Conservation (phyloP, 768 basidiomycete species). For the Steccherinum ochraceum region DNA sequence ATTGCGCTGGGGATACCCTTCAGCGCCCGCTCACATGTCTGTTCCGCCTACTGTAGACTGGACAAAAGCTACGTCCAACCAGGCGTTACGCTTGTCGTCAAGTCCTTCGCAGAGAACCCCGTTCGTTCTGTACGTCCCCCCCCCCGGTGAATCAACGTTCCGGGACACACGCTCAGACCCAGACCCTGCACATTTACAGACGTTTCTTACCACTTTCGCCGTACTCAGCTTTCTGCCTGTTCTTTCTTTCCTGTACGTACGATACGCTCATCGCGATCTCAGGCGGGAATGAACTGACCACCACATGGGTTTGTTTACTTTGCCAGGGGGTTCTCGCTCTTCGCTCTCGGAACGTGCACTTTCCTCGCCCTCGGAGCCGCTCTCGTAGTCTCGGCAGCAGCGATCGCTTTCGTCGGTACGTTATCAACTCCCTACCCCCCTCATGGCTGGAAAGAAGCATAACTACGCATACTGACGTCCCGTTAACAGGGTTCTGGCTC, state of each 20-base stretch:
- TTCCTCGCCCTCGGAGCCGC: conserved; percentile 14
- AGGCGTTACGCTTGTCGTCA: conserved; percentile 1
- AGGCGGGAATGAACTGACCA: not conserved
- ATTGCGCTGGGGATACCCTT: not conserved
- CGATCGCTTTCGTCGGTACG: conserved; percentile 14
- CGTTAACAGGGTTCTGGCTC: conserved; percentile 14
- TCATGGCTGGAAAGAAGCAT: no score
- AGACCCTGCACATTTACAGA: conserved; percentile 4
- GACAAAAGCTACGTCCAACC: conserved; percentile 11
- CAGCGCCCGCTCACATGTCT: not conserved
- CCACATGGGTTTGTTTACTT: no score
- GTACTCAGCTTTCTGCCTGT: conserved; percentile 15
- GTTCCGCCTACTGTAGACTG: conserved; percentile 7
- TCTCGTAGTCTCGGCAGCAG: conserved; percentile 4
- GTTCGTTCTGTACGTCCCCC: conserved; percentile 11
- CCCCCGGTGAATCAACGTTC: not conserved
- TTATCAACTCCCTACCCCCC: no score
- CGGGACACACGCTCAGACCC: no score
- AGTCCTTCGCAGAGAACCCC: conserved; percentile 11
- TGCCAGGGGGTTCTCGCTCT: conserved; percentile 15
- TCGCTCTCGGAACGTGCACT: conserved; percentile 13
- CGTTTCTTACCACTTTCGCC: conserved; percentile 12
- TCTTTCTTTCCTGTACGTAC: conserved; percentile 16
- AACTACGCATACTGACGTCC: not conserved
- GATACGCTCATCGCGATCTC: not conserved